Evolutionary conservation across 31 red algal species (phyloP), one percentile per base, ranked within the genome.

Genomic region (Endocladia muricata): DNA sequence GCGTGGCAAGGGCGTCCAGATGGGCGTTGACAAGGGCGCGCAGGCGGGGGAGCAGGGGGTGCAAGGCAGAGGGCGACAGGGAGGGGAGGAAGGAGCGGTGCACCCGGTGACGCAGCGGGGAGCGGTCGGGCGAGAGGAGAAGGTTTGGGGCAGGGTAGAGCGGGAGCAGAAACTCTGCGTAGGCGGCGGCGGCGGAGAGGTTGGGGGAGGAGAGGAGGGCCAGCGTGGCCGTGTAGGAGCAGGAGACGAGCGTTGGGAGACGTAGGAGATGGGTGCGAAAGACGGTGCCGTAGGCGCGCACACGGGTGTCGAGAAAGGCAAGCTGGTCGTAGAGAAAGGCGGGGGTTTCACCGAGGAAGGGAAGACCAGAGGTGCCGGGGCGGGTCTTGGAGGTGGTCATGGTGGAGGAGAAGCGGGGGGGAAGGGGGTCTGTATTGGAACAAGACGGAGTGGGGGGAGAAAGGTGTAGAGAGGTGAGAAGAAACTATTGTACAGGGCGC

Each of bases 91-190:
- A 39, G 28, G 36, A 21, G 2, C 31, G 42, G 22, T 57, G 54
- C 5, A 37, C 29, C 31, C 15, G 30, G n/a, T n/a, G n/a, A n/a
- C 74, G 52, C 36, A 44, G 25, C 30, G 55, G 31, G 9, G 74
- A 9, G 23, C 4, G n/a, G 23, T 77, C 74, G 55, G 33, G 5
- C 4, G 21, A 35, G 21, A 67, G 19, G 5, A 80, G 19, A 35
- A 80, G 26, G 61, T 80, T 80, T 37, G 61, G 61, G 21, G 31
- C 35, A 26, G 76, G 76, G 35, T 80, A 80, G 42, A 80, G 33
- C 40, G 37, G 13, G 38, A 19, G 15, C 11, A 80, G 41, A 37
- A 80, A 68, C 41, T 68, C 63, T 28, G 65, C 64, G 52, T 61
- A 72, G 3, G 78, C 78, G 11, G 43, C 47, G 32, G n/a, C 78